Base-by-base conservation (phyloP, 2,329 filamentous ascomycete genomes). In the Lasiodiplodia hormozganensis region DNA sequence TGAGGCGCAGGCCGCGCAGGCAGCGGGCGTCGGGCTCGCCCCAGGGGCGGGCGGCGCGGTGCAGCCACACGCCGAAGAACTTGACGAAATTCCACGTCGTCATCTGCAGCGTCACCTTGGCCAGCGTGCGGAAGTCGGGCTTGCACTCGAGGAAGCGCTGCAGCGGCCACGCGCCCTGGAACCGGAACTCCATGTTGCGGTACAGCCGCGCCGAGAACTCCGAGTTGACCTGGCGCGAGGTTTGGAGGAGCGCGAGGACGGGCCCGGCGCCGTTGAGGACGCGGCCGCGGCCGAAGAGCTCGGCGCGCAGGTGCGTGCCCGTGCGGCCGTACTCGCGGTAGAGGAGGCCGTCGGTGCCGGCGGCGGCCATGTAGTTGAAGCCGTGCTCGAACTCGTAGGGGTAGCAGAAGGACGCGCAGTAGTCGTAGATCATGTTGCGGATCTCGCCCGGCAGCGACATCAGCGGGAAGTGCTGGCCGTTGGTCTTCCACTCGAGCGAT, bases 371-470 rank as follows among this genome's bases (percentile, higher is more conserved):
- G 52, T 67, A 67, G 53, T 67, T 67, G 53, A 56, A 67, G 40
- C 52, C 54, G 40, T 52, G 53, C 65, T 67, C 65, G 54, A 67
- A 67, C 25, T 58, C 65, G 65, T 52, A 67, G 14, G 65, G 53
- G 53, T 67, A 67, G 28, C 65, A 67, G 54, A 67, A 67, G 56
- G 28, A 31, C 4, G 56, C 56, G 58, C 28, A 16, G 47, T 56
- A 53, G 66, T 62, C 58, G 66, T 68, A 68, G 43, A 68, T 64
- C 43, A 64, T 64, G 58, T 68, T 68, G 47, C 66, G 66, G 53
- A 68, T 51, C 47, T 68, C 66, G 34, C 66, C 66, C 4, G 66
- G 66, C 4, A 68, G 66, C 7, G 25, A 12, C 21, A 68, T 51
- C 11, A 68, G 51, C 14, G 66, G 66, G 34, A 68, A 68, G 25